Evolutionary conservation across 345 rosid genomes (phyloP).

Genomic region (Eucalyptus curtisii): DNA sequence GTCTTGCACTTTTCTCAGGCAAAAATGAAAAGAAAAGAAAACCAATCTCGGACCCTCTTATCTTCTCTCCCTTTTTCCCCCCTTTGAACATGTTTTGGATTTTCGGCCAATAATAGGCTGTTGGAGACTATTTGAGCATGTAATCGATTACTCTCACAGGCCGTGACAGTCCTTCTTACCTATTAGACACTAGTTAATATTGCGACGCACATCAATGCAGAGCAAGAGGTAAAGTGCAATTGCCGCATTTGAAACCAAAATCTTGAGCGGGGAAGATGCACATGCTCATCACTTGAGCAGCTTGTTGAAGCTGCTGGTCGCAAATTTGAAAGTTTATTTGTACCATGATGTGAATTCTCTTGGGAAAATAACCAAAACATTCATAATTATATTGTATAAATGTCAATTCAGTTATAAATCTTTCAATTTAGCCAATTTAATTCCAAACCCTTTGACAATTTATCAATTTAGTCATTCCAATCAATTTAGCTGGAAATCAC

Average conservation of each 20-base stretch:
- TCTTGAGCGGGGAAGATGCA: neutral
- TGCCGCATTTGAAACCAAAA: neutral
- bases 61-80: neutral
- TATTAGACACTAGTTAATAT: neutral
- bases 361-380: neutral
- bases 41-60: neutral
- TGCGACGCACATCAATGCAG: neutral
- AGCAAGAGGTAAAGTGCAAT: neutral
- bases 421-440: neutral
- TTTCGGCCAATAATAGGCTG: neutral
- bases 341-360: neutral
- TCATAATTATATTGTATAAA: neutral
- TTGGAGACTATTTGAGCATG: too few species aligned
- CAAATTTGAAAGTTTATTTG: neutral
- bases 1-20: neutral
- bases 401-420: neutral
- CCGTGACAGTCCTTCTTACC: neutral
- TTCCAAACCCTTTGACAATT: neutral
- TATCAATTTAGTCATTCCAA: neutral
- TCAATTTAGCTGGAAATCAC: rapidly evolving
- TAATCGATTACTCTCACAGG: neutral
- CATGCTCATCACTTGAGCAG: neutral
- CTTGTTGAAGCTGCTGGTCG: neutral
- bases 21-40: neutral
- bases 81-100: neutral